Percentiles rank a stretch among this genome's conserved stretches.
Evolutionary conservation across 306 rosid species (phyloP).

Genomic region (Carpinus fangiana): DNA sequence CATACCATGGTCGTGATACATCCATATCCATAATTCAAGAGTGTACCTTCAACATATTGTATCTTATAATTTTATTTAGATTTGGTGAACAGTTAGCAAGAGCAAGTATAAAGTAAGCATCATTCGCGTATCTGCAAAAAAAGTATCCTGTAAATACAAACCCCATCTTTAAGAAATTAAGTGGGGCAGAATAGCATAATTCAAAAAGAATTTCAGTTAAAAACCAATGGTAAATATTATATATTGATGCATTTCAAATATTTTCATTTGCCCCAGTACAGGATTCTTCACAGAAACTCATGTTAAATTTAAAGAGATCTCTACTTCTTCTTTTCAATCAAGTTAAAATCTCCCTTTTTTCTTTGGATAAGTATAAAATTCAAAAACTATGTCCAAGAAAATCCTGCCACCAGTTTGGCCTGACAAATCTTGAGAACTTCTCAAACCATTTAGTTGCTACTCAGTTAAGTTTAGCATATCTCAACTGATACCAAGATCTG

Average conservation of each 20-base stretch:
- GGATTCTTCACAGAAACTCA: not conserved
- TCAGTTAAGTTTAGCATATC: conserved; percentile 12
- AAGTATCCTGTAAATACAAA: not conserved
- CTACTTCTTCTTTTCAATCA: not conserved
- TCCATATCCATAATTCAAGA: conserved; percentile 38
- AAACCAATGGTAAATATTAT: not conserved
- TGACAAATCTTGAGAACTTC: conserved; percentile 25
- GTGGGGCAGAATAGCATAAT: not conserved
- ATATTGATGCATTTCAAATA: not conserved
- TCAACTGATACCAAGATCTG: conserved; percentile 27
- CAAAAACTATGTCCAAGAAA: not conserved
- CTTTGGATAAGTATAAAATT: not conserved
- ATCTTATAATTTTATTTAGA: conserved; percentile 9
- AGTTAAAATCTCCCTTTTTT: not conserved
- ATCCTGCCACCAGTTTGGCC: conserved; percentile 9
- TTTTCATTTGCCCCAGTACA: not conserved
- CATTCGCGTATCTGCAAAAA: conserved; percentile 27
- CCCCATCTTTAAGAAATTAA: conserved; percentile 13
- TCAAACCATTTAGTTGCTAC: conserved; percentile 8
- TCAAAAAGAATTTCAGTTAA: not conserved
- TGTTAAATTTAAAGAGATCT: too few relatives aligned
- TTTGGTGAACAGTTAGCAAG: conserved; percentile 18
- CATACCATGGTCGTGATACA: conserved; percentile 41
- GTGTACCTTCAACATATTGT: conserved; percentile 23
- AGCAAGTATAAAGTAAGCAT: conserved; percentile 21